Percentiles rank a stretch among this genome's conserved stretches.
phyloP scores from a whole-genome alignment of 192 early-diverging fungal genomes.

The Thoreauomyces humboldtii region DNA sequence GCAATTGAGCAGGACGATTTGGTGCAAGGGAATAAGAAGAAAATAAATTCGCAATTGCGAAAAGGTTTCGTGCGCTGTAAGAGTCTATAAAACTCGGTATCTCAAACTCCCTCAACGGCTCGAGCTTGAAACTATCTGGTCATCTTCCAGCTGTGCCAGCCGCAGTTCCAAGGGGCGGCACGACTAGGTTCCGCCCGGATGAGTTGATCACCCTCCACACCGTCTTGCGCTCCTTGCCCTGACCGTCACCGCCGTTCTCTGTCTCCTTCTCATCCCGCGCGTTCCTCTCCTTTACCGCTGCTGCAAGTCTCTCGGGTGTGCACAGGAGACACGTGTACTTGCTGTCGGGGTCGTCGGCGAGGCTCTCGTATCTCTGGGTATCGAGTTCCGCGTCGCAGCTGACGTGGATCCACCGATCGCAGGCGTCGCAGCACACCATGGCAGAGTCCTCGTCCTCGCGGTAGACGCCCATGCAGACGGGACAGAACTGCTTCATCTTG shows the following conservation, averaged over 20 bases:
- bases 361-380: slow-evolving; percentile 35
- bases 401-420: slow-evolving; percentile 56
- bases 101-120: not conserved
- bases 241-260: too few species aligned
- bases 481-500: slow-evolving; percentile 39
- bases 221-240: too few species aligned
- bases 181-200: too few species aligned
- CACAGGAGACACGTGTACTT: slow-evolving; percentile 54
- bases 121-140: not conserved
- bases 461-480: slow-evolving; percentile 49
- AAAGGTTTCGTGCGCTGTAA: too few species aligned
- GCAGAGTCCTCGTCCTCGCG: slow-evolving; percentile 42
- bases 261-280: slow-evolving; percentile 6
- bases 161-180: too few species aligned
- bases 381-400: slow-evolving; percentile 50
- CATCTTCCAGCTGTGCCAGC: too few species aligned
- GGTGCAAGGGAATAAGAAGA: too few species aligned
- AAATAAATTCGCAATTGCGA: too few species aligned
- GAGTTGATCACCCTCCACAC: too few species aligned
- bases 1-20: too few species aligned
- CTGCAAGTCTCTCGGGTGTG: slow-evolving; percentile 22
- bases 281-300: slow-evolving; percentile 6
- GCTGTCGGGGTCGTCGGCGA: slow-evolving; percentile 29
- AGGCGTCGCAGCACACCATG: slow-evolving; percentile 53
- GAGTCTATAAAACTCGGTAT: too few species aligned